phyloP scores from a whole-genome alignment of 345 rosid genomes.

The Geranium brycei region DNA sequence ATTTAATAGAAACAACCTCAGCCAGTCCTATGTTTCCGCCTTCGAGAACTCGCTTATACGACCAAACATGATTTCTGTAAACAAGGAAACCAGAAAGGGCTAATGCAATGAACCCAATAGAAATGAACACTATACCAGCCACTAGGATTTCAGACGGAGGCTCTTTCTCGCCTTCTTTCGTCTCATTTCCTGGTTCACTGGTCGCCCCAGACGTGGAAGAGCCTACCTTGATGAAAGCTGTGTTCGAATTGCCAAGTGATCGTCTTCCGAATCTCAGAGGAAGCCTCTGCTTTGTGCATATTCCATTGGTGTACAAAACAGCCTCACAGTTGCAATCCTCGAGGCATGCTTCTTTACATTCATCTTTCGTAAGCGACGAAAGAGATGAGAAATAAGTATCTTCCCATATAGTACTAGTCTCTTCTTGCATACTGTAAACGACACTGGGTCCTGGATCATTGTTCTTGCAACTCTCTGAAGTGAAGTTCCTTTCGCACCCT shows the following conservation, averaged over 20 bases:
- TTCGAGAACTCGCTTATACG: neutral
- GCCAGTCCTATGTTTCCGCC: neutral
- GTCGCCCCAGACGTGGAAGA: neutral
- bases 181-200: neutral
- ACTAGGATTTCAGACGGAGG: neutral
- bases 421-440: neutral
- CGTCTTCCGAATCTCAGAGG: constrained; percentile 12
- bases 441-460: neutral
- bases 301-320: neutral
- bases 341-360: constrained; percentile 7
- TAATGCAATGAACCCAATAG: neutral
- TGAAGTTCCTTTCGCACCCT: constrained; percentile 7
- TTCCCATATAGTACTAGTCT: constrained; percentile 1
- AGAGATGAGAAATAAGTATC: constrained; percentile 1
- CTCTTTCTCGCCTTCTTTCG: constrained; percentile 1
- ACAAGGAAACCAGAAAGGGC: neutral
- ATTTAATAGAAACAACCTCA: constrained; percentile 7
- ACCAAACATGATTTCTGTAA: constrained; percentile 6
- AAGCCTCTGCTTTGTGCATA: constrained; percentile 13
- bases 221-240: constrained; percentile 8
- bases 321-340: constrained; percentile 15
- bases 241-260: neutral
- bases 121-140: neutral
- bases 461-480: constrained; percentile 3
- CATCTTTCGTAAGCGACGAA: neutral